phyloP scores from a whole-genome alignment of 805 yeast species.

The Yarrowia keelungensis region DNA sequence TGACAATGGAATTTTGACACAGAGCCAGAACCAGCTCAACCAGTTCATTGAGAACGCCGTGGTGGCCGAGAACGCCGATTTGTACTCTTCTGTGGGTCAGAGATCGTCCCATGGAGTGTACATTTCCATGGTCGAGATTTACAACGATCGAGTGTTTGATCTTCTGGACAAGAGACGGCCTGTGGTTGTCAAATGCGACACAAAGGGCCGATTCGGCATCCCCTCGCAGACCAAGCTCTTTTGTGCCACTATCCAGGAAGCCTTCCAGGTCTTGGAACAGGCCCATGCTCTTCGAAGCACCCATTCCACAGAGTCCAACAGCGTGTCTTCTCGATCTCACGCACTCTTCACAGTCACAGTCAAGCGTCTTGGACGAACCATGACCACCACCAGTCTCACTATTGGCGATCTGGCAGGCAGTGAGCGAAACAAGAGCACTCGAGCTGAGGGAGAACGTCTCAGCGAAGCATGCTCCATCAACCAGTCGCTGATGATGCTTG shows the following conservation, averaged over 20 bases:
- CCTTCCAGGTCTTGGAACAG: conserved; percentile 51
- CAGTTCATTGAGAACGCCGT: conserved; percentile 21
- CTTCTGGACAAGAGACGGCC: conserved; percentile 48
- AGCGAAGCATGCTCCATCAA: conserved; percentile 60
- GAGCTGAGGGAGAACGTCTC: conserved; percentile 55
- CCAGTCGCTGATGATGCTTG: conserved; percentile 58
- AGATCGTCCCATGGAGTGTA: conserved; percentile 52
- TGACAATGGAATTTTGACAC: conserved; percentile 25
- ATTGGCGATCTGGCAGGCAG: conserved; percentile 63
- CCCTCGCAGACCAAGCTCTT: conserved; percentile 51
- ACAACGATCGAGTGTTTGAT: conserved; percentile 57
- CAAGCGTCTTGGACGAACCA: conserved; percentile 42
- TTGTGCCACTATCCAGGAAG: conserved; percentile 52
- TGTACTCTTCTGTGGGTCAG: conserved; percentile 12
- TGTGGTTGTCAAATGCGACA: conserved; percentile 51
- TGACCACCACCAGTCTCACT: conserved; percentile 52
- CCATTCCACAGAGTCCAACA: conserved; percentile 55
- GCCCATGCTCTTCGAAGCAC: conserved; percentile 55
- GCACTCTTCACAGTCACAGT: conserved; percentile 58
- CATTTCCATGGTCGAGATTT: conserved; percentile 61
- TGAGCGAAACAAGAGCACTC: conserved; percentile 58
- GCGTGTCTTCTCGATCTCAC: conserved; percentile 59
- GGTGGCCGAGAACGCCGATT: conserved; percentile 8
- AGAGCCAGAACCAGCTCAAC: conserved; percentile 20
- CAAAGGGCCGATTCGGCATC: conserved; percentile 22